phyloP scores from a whole-genome alignment of 495 filamentous ascomycete species.

The Lepidopterella palustris region DNA sequence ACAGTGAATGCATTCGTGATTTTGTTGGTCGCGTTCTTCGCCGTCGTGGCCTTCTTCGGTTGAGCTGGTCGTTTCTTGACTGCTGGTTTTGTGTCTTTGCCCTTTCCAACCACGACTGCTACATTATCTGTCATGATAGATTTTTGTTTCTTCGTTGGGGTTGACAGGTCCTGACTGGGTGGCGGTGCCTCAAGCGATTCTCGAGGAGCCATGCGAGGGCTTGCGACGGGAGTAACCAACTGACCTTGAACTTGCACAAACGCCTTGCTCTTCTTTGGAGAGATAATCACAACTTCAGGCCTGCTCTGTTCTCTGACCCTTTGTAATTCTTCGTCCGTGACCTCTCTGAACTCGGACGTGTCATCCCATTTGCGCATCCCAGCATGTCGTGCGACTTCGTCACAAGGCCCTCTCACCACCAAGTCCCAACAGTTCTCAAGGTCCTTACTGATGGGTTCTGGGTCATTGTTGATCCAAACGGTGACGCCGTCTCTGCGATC shows the following conservation, averaged over 20 bases:
- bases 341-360: conserved; percentile 42
- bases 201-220: background rate
- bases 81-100: background rate
- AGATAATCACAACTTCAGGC: conserved; percentile 10
- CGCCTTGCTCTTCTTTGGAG: conserved; percentile 15
- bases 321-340: conserved; percentile 33
- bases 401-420: conserved; percentile 78
- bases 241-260: conserved; percentile 1
- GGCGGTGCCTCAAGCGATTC: background rate
- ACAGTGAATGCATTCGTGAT: background rate
- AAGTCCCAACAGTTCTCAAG: conserved; percentile 90
- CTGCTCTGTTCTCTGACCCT: conserved; percentile 16
- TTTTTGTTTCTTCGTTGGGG: conserved; percentile 1
- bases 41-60: background rate
- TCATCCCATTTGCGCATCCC: conserved; percentile 74
- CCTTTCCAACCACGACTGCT: background rate
- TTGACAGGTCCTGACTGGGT: background rate
- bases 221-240: background rate
- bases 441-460: conserved; percentile 71
- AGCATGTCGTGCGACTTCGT: conserved; percentile 73
- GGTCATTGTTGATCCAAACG: conserved; percentile 89
- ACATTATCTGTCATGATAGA: background rate
- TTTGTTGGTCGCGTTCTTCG: background rate
- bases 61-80: background rate
- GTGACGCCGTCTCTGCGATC: conserved; percentile 79